Base-by-base conservation (phyloP, 1,284 basidiomycete species). In the Cutaneotrichosporon curvatum region DNA sequence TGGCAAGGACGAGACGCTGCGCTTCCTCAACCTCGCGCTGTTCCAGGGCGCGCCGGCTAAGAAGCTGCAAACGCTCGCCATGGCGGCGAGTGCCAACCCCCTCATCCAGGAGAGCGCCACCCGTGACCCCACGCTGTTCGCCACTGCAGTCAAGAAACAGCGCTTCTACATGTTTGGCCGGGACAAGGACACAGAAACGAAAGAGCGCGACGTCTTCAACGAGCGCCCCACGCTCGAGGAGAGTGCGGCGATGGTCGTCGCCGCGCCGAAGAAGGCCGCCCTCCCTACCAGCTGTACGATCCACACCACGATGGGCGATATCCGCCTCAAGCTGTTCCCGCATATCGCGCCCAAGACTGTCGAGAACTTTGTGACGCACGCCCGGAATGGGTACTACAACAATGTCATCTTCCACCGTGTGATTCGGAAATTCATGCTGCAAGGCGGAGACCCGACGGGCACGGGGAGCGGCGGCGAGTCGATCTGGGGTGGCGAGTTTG, bases 381-480 rank as follows among this genome's bases (percentile, higher is more conserved):
- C 88, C n/a, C 78, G 84, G 57, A 89, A 65, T 43, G 83, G 88
- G 1, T 98, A 89, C 74, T 98, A 87, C 68, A 92, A 99, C 67
- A 83, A 85, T 18, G 78, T 96, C 45, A 81, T 97, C 63, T 97
- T 98, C 78, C 95, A 99, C 70, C 86, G 95, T 50, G 87, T 98
- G 55, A 99, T 99, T 67, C 82, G 88, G 56, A 98, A 98, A 74
- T 98, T 99, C 65, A 98, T 98, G 95, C 82, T 98, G 43, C 94
- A 98, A 75, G 96, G 92, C 2, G 94, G 95, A 31, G 94, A 99
- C 63, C 95, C 95, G 1, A 52, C 54, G 16, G 54, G 54, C 4
- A 56, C 54, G 7, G 95, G 95, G 2, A 97, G 92, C 0, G 95
- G 95, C n/a, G 95, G 95, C 19, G 84, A 81, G 49, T 89, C 85